Conservation (phyloP, 192 early-diverging fungal genomes). For the Coemansia sp. region DNA sequence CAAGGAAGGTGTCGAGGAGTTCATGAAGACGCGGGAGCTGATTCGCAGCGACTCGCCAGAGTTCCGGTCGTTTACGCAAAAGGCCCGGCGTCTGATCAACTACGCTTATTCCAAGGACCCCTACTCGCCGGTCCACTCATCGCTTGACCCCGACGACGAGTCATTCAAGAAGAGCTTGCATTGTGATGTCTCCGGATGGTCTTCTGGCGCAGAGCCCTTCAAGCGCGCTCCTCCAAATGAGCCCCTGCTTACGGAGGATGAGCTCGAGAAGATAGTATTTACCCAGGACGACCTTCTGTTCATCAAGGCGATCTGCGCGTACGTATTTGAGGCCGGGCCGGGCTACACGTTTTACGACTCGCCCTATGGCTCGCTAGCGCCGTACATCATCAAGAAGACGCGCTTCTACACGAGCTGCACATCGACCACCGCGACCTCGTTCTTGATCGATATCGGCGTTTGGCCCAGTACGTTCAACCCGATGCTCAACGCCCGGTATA, state of each 20-base stretch:
- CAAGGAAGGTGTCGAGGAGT: conserved; percentile 38
- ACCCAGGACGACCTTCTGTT: conserved; percentile 51
- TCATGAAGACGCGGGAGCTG: conserved; percentile 51
- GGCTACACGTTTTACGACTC: conserved; percentile 22
- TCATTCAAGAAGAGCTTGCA: conserved; percentile 6
- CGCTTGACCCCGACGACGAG: conserved; percentile 20
- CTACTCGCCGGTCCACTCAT: conserved; percentile 16
- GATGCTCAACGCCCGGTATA: conserved; percentile 39
- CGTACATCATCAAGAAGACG: conserved; percentile 63
- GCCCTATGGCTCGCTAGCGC: conserved; percentile 48
- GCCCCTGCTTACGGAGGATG: conserved; percentile 10
- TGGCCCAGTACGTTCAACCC: conserved; percentile 77
- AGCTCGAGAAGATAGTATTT: conserved; percentile 32
- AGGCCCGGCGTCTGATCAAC: conserved; percentile 41
- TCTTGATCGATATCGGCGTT: conserved; percentile 79
- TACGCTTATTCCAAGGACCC: conserved; percentile 20
- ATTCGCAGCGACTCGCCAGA: conserved; percentile 50
- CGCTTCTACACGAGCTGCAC: conserved; percentile 55
- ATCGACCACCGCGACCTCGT: conserved; percentile 50
- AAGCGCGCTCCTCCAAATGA: conserved; percentile 5
- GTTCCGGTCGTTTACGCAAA: conserved; percentile 55
- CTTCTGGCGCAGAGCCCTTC: conserved; percentile 1
- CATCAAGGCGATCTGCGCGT: conserved; percentile 56
- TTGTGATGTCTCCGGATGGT: conserved; percentile 29
- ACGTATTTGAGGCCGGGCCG: conserved; percentile 39